Conservation (phyloP, 73 alveolate genomes). For the Paramecium caudatum region DNA sequence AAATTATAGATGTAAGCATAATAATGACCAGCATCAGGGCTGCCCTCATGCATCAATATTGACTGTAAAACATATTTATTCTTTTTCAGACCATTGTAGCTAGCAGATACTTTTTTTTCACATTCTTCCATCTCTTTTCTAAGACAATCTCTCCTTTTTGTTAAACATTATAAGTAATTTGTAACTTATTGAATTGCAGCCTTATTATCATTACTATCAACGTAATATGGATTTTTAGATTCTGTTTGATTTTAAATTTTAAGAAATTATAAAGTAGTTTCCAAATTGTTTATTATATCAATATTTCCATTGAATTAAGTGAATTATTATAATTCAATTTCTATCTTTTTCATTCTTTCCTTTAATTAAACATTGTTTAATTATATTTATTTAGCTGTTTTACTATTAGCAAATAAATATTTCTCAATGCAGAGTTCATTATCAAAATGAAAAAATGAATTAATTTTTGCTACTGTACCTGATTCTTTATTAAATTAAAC, state of each 20-base stretch:
- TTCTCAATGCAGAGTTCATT: slow-evolving; percentile 83
- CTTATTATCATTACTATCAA: slow-evolving; percentile 17
- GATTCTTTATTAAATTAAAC: slow-evolving; percentile 76
- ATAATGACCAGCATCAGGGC: slow-evolving; percentile 95
- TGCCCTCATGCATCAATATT: slow-evolving; percentile 95
- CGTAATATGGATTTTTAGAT: slow-evolving; percentile 68
- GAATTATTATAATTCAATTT: slow-evolving; percentile 40
- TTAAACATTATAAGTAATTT: background rate
- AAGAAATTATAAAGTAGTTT: slow-evolving; percentile 26
- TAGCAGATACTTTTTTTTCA: slow-evolving; percentile 68
- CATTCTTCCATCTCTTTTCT: slow-evolving; percentile 58
- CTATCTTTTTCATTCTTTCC: slow-evolving; percentile 58
- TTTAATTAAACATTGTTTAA: slow-evolving; percentile 74
- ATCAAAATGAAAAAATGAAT: slow-evolving; percentile 81
- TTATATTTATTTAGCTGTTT: slow-evolving; percentile 60
- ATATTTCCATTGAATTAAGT: slow-evolving; percentile 56
- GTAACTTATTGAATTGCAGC: slow-evolving; percentile 16
- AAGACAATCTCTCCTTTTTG: slow-evolving; percentile 29
- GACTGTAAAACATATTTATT: slow-evolving; percentile 82
- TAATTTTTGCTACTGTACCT: slow-evolving; percentile 72
- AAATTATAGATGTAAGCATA: slow-evolving; percentile 93
- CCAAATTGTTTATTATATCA: slow-evolving; percentile 1
- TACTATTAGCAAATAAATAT: slow-evolving; percentile 77
- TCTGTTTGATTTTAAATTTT: background rate
- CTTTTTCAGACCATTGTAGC: slow-evolving; percentile 76